Conservation (phyloP, 2,329 filamentous ascomycete genomes). For the Fusarium sp. region DNA sequence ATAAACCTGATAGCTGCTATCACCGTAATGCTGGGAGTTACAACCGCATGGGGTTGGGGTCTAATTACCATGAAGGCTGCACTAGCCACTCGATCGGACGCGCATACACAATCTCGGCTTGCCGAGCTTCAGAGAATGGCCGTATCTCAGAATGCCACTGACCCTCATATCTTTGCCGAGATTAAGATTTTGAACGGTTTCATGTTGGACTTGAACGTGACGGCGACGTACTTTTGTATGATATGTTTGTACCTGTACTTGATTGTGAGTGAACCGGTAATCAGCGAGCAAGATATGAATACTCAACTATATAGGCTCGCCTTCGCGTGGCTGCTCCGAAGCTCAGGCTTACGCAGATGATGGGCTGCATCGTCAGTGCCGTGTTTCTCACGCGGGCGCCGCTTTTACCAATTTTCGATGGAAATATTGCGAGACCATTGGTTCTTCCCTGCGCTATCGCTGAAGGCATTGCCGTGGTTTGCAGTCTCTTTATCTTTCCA, state of each 20-base stretch:
- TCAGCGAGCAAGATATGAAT: background rate
- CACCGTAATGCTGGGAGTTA: background rate
- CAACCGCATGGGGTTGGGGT: background rate
- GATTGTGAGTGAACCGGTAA: background rate
- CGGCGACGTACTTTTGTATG: background rate
- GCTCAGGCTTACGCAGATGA: background rate
- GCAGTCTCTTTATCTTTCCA: background rate
- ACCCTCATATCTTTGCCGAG: background rate
- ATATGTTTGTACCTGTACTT: background rate
- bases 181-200: background rate
- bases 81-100: background rate
- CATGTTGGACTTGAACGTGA: background rate
- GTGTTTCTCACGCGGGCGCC: background rate
- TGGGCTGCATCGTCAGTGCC: background rate
- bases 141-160: background rate
- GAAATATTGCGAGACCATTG: background rate
- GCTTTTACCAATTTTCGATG: background rate
- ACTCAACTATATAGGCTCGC: background rate
- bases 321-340: background rate
- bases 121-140: background rate
- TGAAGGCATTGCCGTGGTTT: background rate
- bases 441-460: background rate
- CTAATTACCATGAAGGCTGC: background rate
- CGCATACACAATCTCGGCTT: background rate
- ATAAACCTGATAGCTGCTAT: background rate